Percentiles rank a stretch among this genome's conserved stretches.
Evolutionary conservation across 2,329 filamentous ascomycete species (phyloP).

Genomic region (Blumeria hordei): DNA sequence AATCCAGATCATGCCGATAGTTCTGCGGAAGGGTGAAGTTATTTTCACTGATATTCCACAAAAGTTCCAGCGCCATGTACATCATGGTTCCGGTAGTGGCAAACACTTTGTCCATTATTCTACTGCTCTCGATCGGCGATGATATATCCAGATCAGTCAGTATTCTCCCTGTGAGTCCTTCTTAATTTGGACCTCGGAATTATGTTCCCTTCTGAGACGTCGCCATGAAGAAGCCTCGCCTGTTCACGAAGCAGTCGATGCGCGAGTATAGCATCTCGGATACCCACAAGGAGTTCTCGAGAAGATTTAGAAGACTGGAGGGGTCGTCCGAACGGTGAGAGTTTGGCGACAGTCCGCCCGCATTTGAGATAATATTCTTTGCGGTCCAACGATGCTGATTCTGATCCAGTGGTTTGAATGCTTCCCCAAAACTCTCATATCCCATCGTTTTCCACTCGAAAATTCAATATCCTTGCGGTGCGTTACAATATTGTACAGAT

Average conservation of each 20-base stretch:
- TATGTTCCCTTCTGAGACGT: conserved; percentile 18
- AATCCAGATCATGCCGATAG: too few relatives aligned
- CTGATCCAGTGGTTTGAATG: too few relatives aligned
- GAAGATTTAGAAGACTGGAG: conserved; percentile 13
- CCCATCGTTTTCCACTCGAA: too few relatives aligned
- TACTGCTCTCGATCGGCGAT: conserved; percentile 1
- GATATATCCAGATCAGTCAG: too few relatives aligned
- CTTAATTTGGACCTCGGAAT: conserved; percentile 14
- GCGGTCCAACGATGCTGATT: too few relatives aligned
- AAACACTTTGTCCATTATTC: too few relatives aligned
- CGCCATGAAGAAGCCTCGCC: conserved; percentile 16
- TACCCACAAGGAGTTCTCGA: conserved; percentile 16
- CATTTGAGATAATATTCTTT: too few relatives aligned
- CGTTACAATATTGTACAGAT: too few relatives aligned
- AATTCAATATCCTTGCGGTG: too few relatives aligned
- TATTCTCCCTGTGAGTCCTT: not conserved
- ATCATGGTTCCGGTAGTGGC: conserved; percentile 5
- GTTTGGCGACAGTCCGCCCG: too few relatives aligned
- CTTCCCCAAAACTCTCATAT: too few relatives aligned
- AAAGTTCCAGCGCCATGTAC: not conserved
- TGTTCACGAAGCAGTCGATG: conserved; percentile 16
- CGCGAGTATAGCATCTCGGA: conserved; percentile 9
- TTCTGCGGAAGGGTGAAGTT: too few relatives aligned
- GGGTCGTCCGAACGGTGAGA: conserved; percentile 12
- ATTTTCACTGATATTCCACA: conserved; percentile 1